Evolutionary conservation across 2,329 filamentous ascomycete genomes (phyloP).

Genomic region (Pseudonectria buxi): DNA sequence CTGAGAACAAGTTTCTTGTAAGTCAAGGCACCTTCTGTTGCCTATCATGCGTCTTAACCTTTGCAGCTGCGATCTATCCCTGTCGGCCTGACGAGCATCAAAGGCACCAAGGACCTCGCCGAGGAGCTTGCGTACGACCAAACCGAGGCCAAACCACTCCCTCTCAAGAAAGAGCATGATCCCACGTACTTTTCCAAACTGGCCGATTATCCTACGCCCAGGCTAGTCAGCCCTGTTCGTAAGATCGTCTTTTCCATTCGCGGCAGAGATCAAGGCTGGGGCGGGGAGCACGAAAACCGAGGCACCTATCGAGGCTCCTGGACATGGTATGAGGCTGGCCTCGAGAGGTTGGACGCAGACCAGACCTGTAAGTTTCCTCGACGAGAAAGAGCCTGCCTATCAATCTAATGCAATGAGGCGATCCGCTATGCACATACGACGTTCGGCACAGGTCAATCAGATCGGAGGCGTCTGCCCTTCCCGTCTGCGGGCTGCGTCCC

Average conservation of each 20-base stretch:
- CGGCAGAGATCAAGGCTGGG: slow-evolving; percentile 55
- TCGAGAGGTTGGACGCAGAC: slow-evolving; percentile 46
- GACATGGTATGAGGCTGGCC: slow-evolving; percentile 59
- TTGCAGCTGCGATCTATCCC: slow-evolving; percentile 32
- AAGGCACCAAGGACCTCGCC: slow-evolving; percentile 19
- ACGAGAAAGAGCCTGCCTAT: rapidly evolving
- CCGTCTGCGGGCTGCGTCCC: slow-evolving; percentile 31
- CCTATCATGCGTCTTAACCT: neutral
- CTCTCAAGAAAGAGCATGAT: slow-evolving; percentile 21
- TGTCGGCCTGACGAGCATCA: slow-evolving; percentile 27
- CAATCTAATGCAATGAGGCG: slow-evolving; percentile 18
- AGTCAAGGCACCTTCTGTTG: slow-evolving; percentile 4
- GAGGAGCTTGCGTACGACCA: slow-evolving; percentile 25
- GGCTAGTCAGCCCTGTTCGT: slow-evolving; percentile 43
- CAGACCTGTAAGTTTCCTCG: slow-evolving; percentile 19
- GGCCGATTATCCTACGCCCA: slow-evolving; percentile 32
- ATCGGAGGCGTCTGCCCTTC: slow-evolving; percentile 17
- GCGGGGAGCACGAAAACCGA: slow-evolving; percentile 23
- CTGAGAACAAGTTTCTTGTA: slow-evolving; percentile 30
- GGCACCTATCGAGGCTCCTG: slow-evolving; percentile 43
- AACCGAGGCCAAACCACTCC: slow-evolving; percentile 22
- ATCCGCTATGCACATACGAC: slow-evolving; percentile 25
- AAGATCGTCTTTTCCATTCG: slow-evolving; percentile 55
- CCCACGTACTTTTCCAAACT: slow-evolving; percentile 25
- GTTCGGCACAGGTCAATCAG: slow-evolving; percentile 17